Conservation (phyloP, 1,284 basidiomycete species). For the Hortiboletus rubellus region DNA sequence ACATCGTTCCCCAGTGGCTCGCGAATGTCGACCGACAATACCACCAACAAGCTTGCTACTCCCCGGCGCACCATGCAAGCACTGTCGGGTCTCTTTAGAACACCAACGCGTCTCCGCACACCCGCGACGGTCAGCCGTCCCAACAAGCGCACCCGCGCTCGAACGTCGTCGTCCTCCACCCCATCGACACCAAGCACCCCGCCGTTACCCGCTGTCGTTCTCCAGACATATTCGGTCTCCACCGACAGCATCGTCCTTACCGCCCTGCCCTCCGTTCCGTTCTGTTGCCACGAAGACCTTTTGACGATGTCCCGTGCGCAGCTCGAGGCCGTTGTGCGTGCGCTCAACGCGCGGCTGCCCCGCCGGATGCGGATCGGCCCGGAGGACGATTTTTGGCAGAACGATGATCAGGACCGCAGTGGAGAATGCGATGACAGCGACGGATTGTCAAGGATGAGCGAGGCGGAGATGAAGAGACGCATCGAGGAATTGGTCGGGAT, state of each 20-base stretch:
- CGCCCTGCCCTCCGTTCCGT: conserved; percentile 48
- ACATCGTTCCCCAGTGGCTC: background rate
- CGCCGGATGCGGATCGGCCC: conserved; percentile 45
- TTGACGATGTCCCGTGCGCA: conserved; percentile 50
- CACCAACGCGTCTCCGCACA: conserved; percentile 22
- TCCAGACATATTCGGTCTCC: conserved; percentile 52
- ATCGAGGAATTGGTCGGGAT: conserved; percentile 57
- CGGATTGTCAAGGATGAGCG: conserved; percentile 33
- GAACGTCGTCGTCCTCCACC: conserved; percentile 8
- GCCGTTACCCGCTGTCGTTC: conserved; percentile 36
- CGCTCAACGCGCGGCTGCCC: conserved; percentile 52
- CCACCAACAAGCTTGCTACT: conserved; percentile 12
- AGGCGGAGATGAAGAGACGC: conserved; percentile 43
- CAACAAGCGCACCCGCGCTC: conserved; percentile 22
- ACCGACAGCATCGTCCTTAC: conserved; percentile 59
- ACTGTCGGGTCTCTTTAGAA: conserved; percentile 26
- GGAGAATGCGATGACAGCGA: conserved; percentile 9
- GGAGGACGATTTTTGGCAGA: conserved; percentile 19
- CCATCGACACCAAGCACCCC: conserved; percentile 7
- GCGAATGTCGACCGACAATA: conserved; percentile 15
- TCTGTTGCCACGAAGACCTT: conserved; percentile 65
- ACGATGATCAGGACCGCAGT: background rate
- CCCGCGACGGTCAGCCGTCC: conserved; percentile 17
- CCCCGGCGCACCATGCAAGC: conserved; percentile 18
- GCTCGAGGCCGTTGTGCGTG: conserved; percentile 46